Base-by-base conservation (phyloP, 257 asterid genomes). In the Ehretia macrophylla region DNA sequence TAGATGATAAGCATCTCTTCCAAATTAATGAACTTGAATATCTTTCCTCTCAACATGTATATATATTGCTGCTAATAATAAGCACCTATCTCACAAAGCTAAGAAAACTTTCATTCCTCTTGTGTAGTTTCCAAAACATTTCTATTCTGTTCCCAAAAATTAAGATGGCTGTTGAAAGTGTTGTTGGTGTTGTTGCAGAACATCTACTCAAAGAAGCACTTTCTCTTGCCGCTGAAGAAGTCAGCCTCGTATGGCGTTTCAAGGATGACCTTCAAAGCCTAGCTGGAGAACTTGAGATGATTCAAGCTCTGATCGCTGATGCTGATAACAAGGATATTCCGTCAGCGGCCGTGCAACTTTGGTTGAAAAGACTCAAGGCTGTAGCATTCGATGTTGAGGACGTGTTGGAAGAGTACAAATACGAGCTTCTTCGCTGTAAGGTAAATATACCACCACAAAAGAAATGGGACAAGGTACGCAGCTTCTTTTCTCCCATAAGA, bases 341-440 rank as follows among this genome's bases (percentile, higher is more conserved):
- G 38, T 63, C 5, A 1, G 10, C 3, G 12, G 17, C 16, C n/a
- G 14, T 56, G 22, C 11, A 45, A 12, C 0, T 42, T 14, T 71
- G 81, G 81, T 51, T 76, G 9, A 21, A 56, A 21, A 55, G 4
- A n/a, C 75, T 71, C 35, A 51, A 61, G 50, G 38, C 0, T 19
- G 47, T 51, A 4, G 68, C 67, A 40, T 52, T 4, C 55, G 62
- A 68, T 42, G 11, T 10, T 10, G 47, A 42, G 47, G 47, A 42
- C 16, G 8, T 42, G 47, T 42, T 42, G 47, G 47, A 42, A 3
- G 47, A 42, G 16, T 42, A 42, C 47, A 42, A 42, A 10, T 10
- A 42, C 8, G 47, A 42, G 16, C 14, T 12, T 14, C 47, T 42
- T 42, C 47, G 47, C 16, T 10, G 8, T 8, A 59, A 53, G 55